Evolutionary conservation across 2,329 filamentous ascomycete genomes (phyloP).

Genomic region (Penicillium sumatraense): DNA sequence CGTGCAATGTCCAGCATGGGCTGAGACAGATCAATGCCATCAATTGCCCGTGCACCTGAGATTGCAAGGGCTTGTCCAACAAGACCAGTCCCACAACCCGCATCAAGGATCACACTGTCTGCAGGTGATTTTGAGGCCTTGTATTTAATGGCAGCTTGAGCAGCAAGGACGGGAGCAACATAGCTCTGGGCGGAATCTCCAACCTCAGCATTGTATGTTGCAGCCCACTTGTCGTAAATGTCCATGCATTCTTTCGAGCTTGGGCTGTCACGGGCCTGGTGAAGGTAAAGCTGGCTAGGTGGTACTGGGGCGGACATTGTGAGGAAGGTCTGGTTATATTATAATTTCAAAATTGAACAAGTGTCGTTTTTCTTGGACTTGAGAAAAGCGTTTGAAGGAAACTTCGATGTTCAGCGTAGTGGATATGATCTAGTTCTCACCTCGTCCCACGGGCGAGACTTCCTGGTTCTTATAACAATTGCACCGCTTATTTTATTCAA

Average conservation of each 20-base stretch:
- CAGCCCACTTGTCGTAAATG: constrained; percentile 55
- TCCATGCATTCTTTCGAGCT: constrained; percentile 42
- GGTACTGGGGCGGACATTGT: constrained; percentile 12
- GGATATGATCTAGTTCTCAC: neutral
- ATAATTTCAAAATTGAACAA: too few species aligned
- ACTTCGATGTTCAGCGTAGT: neutral
- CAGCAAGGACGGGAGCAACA: constrained; percentile 47
- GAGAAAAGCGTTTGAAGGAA: neutral
- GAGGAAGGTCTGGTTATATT: neutral
- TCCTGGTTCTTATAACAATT: constrained; percentile 11
- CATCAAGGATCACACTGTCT: constrained; percentile 52
- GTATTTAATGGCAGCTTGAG: constrained; percentile 35
- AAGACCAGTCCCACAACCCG: constrained; percentile 62
- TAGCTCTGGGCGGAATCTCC: constrained; percentile 43
- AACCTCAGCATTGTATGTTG: constrained; percentile 50
- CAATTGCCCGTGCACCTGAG: constrained; percentile 51
- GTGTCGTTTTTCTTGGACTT: neutral
- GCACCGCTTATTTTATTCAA: neutral
- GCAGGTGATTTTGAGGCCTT: constrained; percentile 17
- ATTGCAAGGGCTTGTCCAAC: constrained; percentile 55
- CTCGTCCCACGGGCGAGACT: neutral
- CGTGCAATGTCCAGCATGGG: constrained; percentile 60
- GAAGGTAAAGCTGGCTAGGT: constrained; percentile 31
- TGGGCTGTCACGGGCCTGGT: constrained; percentile 42
- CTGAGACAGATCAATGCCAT: constrained; percentile 58